These are phyloP conservation scores for Tillandsia fasciculata DNA, from an alignment of 176 grass and related monocot species.

Conservation along the genomic window DNA sequence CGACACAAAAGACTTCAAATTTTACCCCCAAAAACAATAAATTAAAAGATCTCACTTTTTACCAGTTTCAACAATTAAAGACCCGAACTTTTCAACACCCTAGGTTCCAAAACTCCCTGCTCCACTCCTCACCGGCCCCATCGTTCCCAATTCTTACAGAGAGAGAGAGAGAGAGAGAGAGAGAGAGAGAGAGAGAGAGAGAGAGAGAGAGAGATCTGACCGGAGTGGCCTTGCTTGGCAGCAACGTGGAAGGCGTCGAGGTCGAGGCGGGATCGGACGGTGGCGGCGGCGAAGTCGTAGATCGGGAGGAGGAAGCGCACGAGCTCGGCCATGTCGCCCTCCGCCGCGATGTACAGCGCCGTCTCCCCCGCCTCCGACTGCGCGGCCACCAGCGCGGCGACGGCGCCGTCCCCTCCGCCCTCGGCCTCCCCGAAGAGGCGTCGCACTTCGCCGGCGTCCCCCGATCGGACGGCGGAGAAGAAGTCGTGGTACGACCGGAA, in stretches of 20 bases:
- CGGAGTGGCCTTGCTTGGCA: conserved; percentile 72
- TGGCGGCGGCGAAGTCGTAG: conserved; percentile 52
- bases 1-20: too few relatives aligned
- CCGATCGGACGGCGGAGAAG: conserved; percentile 71
- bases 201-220: conserved; percentile 22
- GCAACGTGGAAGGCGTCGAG: conserved; percentile 91
- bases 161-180: neutral
- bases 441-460: conserved; percentile 53
- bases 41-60: too few relatives aligned
- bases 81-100: neutral
- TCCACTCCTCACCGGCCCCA: neutral
- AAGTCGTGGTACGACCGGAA: conserved; percentile 68
- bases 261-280: conserved; percentile 73
- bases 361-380: conserved; percentile 81
- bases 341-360: conserved; percentile 79
- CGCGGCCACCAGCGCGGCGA: conserved; percentile 30
- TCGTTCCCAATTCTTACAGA: neutral
- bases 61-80: too few relatives aligned
- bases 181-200: neutral
- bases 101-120: neutral
- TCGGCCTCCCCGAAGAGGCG: conserved; percentile 27
- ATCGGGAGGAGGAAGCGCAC: conserved; percentile 58
- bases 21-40: too few relatives aligned
- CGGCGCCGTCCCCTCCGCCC: conserved; percentile 19
- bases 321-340: conserved; percentile 61